Evolutionary conservation across 768 basidiomycete genomes (phyloP).

Genomic region (Tulasnella calospora): DNA sequence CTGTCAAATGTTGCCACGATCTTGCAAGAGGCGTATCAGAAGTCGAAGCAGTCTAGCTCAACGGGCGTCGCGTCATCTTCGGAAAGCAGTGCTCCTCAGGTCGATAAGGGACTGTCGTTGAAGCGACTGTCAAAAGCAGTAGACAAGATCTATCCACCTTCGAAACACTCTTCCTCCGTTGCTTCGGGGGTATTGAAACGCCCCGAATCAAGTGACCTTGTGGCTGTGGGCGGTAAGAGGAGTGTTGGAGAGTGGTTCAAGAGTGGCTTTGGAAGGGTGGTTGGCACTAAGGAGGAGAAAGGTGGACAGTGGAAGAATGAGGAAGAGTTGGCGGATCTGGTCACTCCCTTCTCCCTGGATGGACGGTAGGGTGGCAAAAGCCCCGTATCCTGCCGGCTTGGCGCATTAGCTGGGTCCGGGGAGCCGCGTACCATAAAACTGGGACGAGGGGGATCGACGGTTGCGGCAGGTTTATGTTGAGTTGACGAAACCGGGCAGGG

Average conservation of each 20-base stretch:
- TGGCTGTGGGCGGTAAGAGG: slow-evolving; percentile 2
- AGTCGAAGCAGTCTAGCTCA: slow-evolving; percentile 1
- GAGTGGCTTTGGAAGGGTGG: slow-evolving; percentile 3
- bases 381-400: neutral
- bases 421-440: neutral
- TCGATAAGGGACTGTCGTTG: slow-evolving; percentile 13
- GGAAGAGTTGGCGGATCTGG: slow-evolving; percentile 7
- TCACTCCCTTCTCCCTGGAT: slow-evolving; percentile 1
- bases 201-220: neutral
- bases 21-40: slow-evolving; percentile 8
- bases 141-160: slow-evolving; percentile 19
- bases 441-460: neutral
- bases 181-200: neutral
- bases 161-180: neutral
- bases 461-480: neutral
- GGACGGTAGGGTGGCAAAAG: neutral
- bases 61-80: slow-evolving; percentile 17
- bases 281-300: slow-evolving; percentile 3
- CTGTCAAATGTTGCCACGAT: slow-evolving; percentile 1
- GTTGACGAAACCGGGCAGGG: neutral
- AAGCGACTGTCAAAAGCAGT: slow-evolving; percentile 23
- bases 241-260: neutral
- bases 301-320: slow-evolving; percentile 10
- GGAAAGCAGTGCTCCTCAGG: neutral
- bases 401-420: neutral